Evolutionary conservation across 306 rosid genomes (phyloP), one percentile per base, ranked within the genome.

Genomic region (Cicer chorassanicum): DNA sequence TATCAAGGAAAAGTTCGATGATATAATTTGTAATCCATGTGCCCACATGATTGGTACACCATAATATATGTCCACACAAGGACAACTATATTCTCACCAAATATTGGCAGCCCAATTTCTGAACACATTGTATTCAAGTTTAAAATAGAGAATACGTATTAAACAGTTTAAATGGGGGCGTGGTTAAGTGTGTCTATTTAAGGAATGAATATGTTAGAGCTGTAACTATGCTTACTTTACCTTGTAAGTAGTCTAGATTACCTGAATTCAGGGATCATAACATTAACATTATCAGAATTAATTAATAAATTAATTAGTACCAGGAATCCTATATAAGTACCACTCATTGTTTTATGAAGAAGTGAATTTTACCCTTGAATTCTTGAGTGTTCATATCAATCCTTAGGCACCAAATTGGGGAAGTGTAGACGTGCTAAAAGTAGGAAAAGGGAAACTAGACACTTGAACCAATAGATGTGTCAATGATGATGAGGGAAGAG

Each of bases 391-490:
- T 64, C 5, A 63, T 41, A 15, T 63, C 34, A 15, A 12, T n/a
- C 69, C 46, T 62, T 62, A 40, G 14, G n/a, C 29, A 15, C 49
- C 50, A 40, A 63, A 63, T 15, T 40, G 16, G 36, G 49, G 24
- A 8, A 9, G 12, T 9, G 40, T 40, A 14, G 46, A 38, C 14
- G 15, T 63, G 49, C 49, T 42, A 15, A 15, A 63, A 40, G 69
- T 63, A 9, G 46, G 6, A 45, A 62, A 15, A 8, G 29, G n/a
- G 12, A 39, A 40, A 39, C 29, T 4, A 8, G 50, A 64, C 34
- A 64, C 50, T 64, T 41, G 50, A 64, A 41, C 50, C 5, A 64
- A 18, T 16, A 64, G 69, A 64, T 16, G 70, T 11, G n/a, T 64
- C 9, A 43, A 9, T 36, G 36, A 9, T 64, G 70, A 15, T 3